These are phyloP conservation scores for Helicocarpus griseus DNA, from an alignment of 2,329 filamentous ascomycete species.

Conservation along the genomic window DNA sequence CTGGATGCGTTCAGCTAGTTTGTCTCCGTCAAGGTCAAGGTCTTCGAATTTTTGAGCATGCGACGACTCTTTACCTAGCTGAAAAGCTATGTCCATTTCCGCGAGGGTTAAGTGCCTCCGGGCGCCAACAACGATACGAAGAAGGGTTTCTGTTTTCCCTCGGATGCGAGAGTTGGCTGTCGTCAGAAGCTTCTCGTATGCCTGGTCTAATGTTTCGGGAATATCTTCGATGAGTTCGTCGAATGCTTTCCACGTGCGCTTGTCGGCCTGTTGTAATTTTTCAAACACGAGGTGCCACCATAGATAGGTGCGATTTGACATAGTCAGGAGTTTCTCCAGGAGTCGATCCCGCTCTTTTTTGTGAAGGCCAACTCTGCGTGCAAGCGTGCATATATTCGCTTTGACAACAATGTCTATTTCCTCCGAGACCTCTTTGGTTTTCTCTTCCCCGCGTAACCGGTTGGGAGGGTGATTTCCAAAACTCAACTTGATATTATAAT, in stretches of 20 bases:
- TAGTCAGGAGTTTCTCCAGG: slow-evolving; percentile 17
- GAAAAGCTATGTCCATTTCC: background rate
- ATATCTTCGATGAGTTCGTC: background rate
- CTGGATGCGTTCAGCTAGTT: background rate
- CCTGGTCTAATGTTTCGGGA: background rate
- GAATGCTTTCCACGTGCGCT: background rate
- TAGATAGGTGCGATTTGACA: slow-evolving; percentile 30
- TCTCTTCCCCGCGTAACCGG: slow-evolving; percentile 14
- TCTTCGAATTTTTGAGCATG: background rate
- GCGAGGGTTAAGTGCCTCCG: background rate
- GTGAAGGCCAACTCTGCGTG: slow-evolving; percentile 9
- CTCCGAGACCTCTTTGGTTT: slow-evolving; percentile 10
- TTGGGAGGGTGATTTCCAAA: slow-evolving; percentile 13
- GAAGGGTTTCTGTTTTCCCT: background rate
- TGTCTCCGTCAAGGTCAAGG: background rate
- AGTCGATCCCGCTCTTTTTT: slow-evolving; percentile 13
- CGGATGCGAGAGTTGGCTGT: background rate
- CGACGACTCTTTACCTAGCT: background rate
- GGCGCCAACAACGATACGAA: background rate
- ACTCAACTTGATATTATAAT: slow-evolving; percentile 10
- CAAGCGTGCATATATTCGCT: slow-evolving; percentile 9
- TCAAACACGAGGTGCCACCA: slow-evolving; percentile 25
- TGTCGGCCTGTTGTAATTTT: slow-evolving; percentile 15
- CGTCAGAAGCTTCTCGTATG: background rate
- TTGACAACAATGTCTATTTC: slow-evolving; percentile 21